A percentile compares a stretch with the other conserved stretches of the same genome.
Conservation (phyloP, 306 rosid genomes). For the Sphenostylis stenocarpa region DNA sequence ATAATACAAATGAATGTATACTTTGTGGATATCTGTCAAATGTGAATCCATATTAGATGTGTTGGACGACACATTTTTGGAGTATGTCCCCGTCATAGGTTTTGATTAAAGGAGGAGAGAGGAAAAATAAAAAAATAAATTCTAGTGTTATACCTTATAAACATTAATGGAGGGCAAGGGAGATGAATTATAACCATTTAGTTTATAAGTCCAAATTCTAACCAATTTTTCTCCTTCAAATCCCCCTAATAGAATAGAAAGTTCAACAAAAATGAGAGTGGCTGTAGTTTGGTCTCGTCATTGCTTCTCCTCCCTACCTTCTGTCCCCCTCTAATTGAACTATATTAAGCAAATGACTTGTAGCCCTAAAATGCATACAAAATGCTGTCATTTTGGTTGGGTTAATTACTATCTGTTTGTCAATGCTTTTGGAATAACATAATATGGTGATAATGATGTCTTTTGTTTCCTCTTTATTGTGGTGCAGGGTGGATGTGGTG, state of each 20-base stretch:
- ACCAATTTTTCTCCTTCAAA: neutral
- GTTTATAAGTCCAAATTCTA: neutral
- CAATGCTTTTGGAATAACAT: neutral
- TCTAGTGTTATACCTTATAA: neutral
- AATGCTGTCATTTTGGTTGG: neutral
- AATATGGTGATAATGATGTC: conserved; percentile 8
- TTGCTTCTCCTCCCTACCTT: neutral
- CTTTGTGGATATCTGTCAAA: too few relatives aligned
- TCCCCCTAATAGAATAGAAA: neutral
- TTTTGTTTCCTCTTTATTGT: conserved; percentile 32
- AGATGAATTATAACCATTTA: neutral
- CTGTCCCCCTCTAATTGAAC: neutral
- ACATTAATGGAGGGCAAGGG: neutral
- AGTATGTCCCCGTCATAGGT: neutral
- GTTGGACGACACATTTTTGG: too few relatives aligned
- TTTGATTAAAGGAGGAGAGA: neutral
- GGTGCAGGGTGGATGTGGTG: conserved; percentile 98
- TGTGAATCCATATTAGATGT: too few relatives aligned
- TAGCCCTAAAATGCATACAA: neutral
- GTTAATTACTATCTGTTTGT: conserved; percentile 6
- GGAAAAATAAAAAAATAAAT: neutral
- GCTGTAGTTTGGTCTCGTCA: neutral
- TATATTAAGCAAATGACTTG: neutral
- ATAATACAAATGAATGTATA: neutral
- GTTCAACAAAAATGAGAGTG: neutral